Conservation (phyloP, 805 yeast species). For the Millerozyma acaciae region DNA sequence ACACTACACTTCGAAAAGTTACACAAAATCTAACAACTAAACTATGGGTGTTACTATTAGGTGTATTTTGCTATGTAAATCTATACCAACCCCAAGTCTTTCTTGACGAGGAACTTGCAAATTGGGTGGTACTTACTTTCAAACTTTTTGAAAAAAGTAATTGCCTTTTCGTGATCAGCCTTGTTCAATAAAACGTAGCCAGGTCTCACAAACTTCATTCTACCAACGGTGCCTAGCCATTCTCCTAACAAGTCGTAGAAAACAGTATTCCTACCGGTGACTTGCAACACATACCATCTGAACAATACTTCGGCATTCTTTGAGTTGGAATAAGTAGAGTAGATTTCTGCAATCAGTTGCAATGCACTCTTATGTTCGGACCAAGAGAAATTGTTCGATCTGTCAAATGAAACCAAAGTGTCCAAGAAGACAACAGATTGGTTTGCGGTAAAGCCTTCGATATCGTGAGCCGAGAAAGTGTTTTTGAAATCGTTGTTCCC, state of each 20-base stretch:
- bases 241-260: slow-evolving; percentile 57
- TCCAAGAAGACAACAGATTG: slow-evolving; percentile 81
- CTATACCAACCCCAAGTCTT: slow-evolving; percentile 65
- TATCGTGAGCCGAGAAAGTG: slow-evolving; percentile 46
- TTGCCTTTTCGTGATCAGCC: slow-evolving; percentile 65
- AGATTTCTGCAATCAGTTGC: slow-evolving; percentile 28
- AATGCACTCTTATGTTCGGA: slow-evolving; percentile 28
- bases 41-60: no score
- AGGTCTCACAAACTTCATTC: slow-evolving; percentile 94
- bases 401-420: slow-evolving; percentile 50
- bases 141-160: slow-evolving; percentile 57
- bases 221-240: slow-evolving; percentile 88
- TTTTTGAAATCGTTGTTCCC: slow-evolving; percentile 12
- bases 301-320: slow-evolving; percentile 77
- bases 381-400: slow-evolving; percentile 38
- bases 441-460: slow-evolving; percentile 59
- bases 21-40: no score
- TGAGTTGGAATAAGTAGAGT: slow-evolving; percentile 45
- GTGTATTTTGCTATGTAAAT: no score
- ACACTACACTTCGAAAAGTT: no score
- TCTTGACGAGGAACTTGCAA: slow-evolving; percentile 75
- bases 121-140: slow-evolving; percentile 76
- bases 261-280: slow-evolving; percentile 46
- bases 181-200: slow-evolving; percentile 63
- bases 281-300: slow-evolving; percentile 70